Percentiles rank a stretch among this genome's conserved stretches.
These are phyloP conservation scores for Andrographis paniculata DNA, from an alignment of 305 asterid species.

Conservation along the genomic window DNA sequence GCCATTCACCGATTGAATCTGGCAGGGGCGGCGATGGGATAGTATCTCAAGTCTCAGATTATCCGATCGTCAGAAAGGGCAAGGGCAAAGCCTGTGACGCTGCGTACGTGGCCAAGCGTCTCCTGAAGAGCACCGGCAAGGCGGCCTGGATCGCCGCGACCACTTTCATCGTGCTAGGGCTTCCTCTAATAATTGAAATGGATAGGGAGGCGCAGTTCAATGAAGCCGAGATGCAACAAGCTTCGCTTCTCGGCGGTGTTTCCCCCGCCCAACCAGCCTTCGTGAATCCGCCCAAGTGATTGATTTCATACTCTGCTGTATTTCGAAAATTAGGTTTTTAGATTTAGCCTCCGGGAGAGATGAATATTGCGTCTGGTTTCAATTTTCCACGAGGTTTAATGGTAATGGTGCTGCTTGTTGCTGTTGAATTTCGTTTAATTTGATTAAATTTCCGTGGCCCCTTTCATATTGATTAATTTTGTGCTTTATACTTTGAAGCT, in stretches of 20 bases:
- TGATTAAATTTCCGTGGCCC: no score
- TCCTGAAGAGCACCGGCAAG: slow-evolving; percentile 71
- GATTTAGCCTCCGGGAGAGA: no score
- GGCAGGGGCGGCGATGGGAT: no score
- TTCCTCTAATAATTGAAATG: slow-evolving; percentile 63
- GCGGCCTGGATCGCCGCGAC: slow-evolving; percentile 84
- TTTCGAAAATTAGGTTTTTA: no score
- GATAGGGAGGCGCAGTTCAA: slow-evolving; percentile 65
- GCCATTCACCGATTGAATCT: no score
- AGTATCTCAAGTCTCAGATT: slow-evolving; percentile 39
- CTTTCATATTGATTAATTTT: no score
- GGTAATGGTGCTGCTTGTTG: no score
- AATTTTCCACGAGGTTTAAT: no score
- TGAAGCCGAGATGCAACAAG: slow-evolving; percentile 66
- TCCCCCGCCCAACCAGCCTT: slow-evolving; percentile 21
- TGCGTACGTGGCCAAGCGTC: slow-evolving; percentile 50
- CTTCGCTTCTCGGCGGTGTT: slow-evolving; percentile 60
- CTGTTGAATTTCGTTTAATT: no score
- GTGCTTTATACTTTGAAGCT: no score
- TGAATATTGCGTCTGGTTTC: no score
- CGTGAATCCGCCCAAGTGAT: slow-evolving; percentile 19
- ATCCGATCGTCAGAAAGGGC: slow-evolving; percentile 38
- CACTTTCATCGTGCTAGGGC: slow-evolving; percentile 47
- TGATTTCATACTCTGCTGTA: not conserved
- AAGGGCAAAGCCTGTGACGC: slow-evolving; percentile 39